Evolutionary conservation across 306 rosid genomes (phyloP).

Genomic region (Cicer judaicum): DNA sequence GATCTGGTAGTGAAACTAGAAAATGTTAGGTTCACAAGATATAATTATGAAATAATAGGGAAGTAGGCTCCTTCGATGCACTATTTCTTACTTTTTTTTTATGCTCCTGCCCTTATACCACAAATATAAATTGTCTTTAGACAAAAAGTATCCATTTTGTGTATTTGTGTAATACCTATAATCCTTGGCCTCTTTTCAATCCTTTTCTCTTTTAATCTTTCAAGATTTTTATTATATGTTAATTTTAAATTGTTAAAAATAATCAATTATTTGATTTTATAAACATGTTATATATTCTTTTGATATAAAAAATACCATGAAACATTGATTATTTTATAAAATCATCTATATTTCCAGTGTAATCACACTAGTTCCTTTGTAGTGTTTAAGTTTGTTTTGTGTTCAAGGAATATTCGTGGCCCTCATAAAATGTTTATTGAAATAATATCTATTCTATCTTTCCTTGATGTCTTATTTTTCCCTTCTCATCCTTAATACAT

Average conservation of each 20-base stretch:
- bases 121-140: neutral
- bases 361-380: neutral
- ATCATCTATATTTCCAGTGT: neutral
- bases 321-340: neutral
- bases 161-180: neutral
- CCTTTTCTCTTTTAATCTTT: neutral
- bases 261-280: neutral
- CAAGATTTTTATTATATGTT: neutral
- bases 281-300: conserved; percentile 2
- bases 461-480: neutral
- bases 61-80: neutral
- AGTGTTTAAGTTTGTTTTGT: too few species aligned
- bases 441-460: neutral
- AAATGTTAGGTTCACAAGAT: neutral
- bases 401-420: neutral
- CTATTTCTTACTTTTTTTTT: neutral
- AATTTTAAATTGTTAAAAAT: neutral
- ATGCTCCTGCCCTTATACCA: neutral
- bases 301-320: neutral
- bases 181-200: neutral
- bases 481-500: neutral
- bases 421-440: neutral
- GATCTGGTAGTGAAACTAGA: neutral
- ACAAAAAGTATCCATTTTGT: neutral
- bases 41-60: neutral